Evolutionary conservation across 371 early-diverging fungal genomes (phyloP).

Genomic region (Dichotomocladium elegans): DNA sequence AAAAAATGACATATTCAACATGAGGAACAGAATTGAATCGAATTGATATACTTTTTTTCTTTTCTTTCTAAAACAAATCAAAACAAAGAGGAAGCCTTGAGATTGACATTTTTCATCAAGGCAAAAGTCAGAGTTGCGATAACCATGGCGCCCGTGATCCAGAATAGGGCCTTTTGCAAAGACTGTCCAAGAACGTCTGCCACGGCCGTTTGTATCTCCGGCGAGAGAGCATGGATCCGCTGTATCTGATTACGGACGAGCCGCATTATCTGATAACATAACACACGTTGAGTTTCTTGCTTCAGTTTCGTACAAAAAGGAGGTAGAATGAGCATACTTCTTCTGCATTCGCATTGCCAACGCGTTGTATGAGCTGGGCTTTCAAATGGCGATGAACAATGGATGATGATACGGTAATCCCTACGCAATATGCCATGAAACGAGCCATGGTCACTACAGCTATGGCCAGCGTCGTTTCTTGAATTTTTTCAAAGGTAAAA

Average conservation of each 20-base stretch:
- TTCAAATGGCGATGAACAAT: slow-evolving; percentile 4
- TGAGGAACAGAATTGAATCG: too few species aligned
- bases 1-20: too few species aligned
- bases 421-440: neutral
- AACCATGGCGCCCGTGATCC: neutral
- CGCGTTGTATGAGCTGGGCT: neutral
- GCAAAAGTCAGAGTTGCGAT: neutral
- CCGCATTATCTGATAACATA: slow-evolving; percentile 3
- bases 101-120: neutral
- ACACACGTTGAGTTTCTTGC: too few species aligned
- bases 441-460: slow-evolving; percentile 1
- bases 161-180: neutral
- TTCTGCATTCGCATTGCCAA: slow-evolving; percentile 1
- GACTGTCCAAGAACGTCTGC: slow-evolving; percentile 2
- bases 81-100: neutral
- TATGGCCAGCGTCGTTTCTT: slow-evolving; percentile 4
- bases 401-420: slow-evolving; percentile 1
- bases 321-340: neutral
- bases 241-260: slow-evolving; percentile 4
- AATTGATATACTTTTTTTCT: too few species aligned
- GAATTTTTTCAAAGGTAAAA: too few species aligned
- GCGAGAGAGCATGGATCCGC: neutral
- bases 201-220: slow-evolving; percentile 1
- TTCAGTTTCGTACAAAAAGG: too few species aligned
- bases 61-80: too few species aligned